Evolutionary conservation across 805 yeast genomes (phyloP), one percentile per base, ranked within the genome.

Genomic region (Starmera pachycereana): DNA sequence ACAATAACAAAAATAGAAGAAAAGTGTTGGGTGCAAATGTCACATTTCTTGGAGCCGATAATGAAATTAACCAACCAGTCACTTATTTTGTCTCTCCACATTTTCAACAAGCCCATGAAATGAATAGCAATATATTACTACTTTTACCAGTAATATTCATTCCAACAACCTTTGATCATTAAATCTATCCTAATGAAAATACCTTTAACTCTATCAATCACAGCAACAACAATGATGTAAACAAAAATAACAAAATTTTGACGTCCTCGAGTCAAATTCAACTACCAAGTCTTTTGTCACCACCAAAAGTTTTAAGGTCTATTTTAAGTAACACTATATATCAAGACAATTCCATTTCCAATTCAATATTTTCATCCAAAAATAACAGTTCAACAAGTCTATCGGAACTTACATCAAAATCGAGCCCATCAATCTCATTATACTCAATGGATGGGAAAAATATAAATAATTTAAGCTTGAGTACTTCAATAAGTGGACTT

Each of bases 1-100:
- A 76, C 49, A 80, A 77, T 31, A 55, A 73, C 51, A 69, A 61
- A 54, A 58, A 60, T 40, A 62, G 56, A 53, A 71, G 58, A 49
- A 40, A 42, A 32, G 41, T 48, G n/a, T 31, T 29, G 8, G 32
- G 31, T 14, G 36, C 36, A 35, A 22, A 35, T 37, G 19, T 25
- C n/a, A 35, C 32, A 35, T 22, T 7, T 16, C 18, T 16, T 22
- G 27, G 39, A 18, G 40, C 38, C 35, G 42, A 43, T 32, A 19
- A 33, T 8, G 37, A 42, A 3, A 25, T 37, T 14, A 52, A 49
- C 40, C 56, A 54, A 37, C 59, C 59, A 9, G 46, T 53, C 0
- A 53, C 60, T 1, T 55, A 54, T 39, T 52, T 47, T 32, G 54
- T 52, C 8, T 46, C 52, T 4, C 50, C 52, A 7, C 44, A 46